Evolutionary conservation across 441 rosid genomes (phyloP).

Genomic region (Erysimum cheiri): DNA sequence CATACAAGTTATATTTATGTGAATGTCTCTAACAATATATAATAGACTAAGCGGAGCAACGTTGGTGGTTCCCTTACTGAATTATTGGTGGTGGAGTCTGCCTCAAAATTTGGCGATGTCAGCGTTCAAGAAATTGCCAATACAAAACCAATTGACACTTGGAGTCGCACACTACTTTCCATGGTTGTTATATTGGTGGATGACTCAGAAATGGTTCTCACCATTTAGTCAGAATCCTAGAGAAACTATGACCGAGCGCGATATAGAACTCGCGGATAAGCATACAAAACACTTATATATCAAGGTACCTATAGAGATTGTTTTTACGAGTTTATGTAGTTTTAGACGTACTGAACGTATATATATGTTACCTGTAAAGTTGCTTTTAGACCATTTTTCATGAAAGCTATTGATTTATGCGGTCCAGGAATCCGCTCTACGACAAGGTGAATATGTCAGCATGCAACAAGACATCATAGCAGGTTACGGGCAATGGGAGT

Average conservation of each 20-base stretch:
- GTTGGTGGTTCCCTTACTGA: constrained; percentile 76
- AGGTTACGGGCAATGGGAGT: constrained; percentile 57
- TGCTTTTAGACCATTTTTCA: background rate
- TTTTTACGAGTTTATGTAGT: background rate
- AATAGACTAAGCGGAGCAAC: constrained; percentile 69
- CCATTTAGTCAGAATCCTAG: constrained; percentile 52
- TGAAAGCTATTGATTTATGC: background rate
- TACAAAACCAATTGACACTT: constrained; percentile 53
- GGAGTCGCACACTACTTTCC: constrained; percentile 70
- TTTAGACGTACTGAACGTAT: too few relatives aligned
- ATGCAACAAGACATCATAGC: constrained; percentile 55
- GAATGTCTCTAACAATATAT: background rate
- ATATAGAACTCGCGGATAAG: constrained; percentile 39
- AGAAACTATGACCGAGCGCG: constrained; percentile 47
- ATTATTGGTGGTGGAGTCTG: constrained; percentile 82
- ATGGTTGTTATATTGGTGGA: constrained; percentile 87
- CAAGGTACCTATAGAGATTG: constrained; percentile 14
- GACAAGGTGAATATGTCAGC: constrained; percentile 64
- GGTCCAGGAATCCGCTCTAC: constrained; percentile 34
- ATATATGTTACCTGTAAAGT: background rate
- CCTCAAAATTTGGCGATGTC: constrained; percentile 54
- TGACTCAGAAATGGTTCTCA: constrained; percentile 78
- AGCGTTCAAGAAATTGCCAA: constrained; percentile 52
- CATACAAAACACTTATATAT: constrained; percentile 35
- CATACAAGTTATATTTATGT: background rate